Percentiles rank a stretch among this genome's conserved stretches.
Conservation (phyloP, 2,329 filamentous ascomycete genomes). For the Orbilia ellipsospora region DNA sequence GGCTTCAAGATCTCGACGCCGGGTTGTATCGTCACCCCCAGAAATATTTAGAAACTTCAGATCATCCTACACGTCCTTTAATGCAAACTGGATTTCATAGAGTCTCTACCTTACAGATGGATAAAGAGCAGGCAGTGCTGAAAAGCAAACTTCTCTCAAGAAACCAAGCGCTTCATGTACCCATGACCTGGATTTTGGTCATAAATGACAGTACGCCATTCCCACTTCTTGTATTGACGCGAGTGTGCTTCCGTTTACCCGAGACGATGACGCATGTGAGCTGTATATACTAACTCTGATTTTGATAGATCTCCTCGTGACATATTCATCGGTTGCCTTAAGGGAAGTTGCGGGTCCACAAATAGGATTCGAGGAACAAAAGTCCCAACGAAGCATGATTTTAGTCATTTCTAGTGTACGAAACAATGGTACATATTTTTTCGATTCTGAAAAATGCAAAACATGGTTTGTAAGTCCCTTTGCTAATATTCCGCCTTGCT, state of each 20-base stretch:
- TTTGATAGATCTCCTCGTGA: slow-evolving; percentile 23
- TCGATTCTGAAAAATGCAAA: slow-evolving; percentile 38
- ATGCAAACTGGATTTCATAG: slow-evolving; percentile 30
- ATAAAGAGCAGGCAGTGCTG: slow-evolving; percentile 28
- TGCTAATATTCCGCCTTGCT: not conserved
- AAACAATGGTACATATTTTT: slow-evolving; percentile 15
- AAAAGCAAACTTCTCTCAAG: slow-evolving; percentile 29
- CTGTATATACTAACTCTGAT: not conserved
- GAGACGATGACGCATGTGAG: not conserved
- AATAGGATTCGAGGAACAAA: slow-evolving; percentile 30
- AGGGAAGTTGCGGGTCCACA: slow-evolving; percentile 28
- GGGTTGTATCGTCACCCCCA: slow-evolving; percentile 5
- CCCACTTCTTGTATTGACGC: not conserved
- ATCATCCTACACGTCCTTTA: slow-evolving; percentile 18
- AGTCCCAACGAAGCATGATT: slow-evolving; percentile 17
- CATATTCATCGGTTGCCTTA: slow-evolving; percentile 21
- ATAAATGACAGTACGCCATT: slow-evolving; percentile 36
- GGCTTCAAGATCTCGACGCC: slow-evolving; percentile 17
- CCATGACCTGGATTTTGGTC: slow-evolving; percentile 26
- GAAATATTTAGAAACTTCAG: slow-evolving; percentile 14
- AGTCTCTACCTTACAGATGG: slow-evolving; percentile 22
- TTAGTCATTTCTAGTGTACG: slow-evolving; percentile 1
- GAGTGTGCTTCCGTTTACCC: not conserved
- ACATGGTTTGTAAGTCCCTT: slow-evolving; percentile 41
- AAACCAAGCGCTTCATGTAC: slow-evolving; percentile 25